Base-by-base conservation (phyloP, 1,139 yeast species). In the Kazachstania sp. region DNA sequence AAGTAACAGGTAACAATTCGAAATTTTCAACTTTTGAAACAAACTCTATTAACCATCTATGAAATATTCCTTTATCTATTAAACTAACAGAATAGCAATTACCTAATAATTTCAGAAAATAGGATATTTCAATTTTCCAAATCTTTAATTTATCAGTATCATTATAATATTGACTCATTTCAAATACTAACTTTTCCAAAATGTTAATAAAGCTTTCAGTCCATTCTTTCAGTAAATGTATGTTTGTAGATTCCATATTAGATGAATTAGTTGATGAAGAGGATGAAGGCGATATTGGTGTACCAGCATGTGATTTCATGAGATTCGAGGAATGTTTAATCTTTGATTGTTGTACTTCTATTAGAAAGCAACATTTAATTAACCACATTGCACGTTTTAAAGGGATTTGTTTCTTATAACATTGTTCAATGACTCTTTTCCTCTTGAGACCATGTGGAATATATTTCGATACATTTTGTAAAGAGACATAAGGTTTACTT, bases 401-500 rank as follows among this genome's bases (percentile, higher is more conserved):
- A 0, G 97, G 97, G 0, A 90, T 80, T 32, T 69, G 67, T 57
- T 81, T 81, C 37, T 70, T 60, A 52, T 84, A 74, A 54, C 94
- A 74, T 49, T 82, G 84, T 52, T 88, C 96, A 3, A 90, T 65
- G 37, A 90, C 70, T 1, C 76, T 73, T 55, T 81, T 78, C 61
- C 86, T 84, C 54, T 90, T 72, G 23, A 90, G 77, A 0, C 97
- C 97, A 63, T 90, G 96, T 0, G 98, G 97, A n/a, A 90, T 77
- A 34, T 88, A 85, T 47, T 83, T 75, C 1, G 94, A 77, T 2
- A 90, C 74, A 49, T 77, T 78, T 45, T 76, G 71, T 43, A 90
- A 67, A 0, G 95, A 86, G 0, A 83, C 73, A 16, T 71, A 66
- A 0, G 83, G 77, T 47, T 84, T 75, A 1, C 94, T 86, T 46